phyloP scores from a whole-genome alignment of 805 yeast genomes.

The Candida takata region DNA sequence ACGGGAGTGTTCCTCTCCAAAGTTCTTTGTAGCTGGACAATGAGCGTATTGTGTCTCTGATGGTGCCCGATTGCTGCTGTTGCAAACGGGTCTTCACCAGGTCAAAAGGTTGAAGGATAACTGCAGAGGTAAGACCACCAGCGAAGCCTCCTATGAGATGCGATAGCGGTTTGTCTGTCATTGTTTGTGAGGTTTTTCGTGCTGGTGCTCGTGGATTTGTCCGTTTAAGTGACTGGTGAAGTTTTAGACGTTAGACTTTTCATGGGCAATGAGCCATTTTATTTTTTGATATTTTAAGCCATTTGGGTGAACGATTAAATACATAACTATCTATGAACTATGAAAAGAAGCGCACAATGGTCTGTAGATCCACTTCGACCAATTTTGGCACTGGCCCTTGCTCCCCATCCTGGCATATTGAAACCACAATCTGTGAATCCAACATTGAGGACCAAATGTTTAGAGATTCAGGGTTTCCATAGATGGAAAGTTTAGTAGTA shows the following conservation, averaged over 20 bases:
- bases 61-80: conserved; percentile 36
- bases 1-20: conserved; percentile 94
- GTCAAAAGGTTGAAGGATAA: conserved; percentile 82
- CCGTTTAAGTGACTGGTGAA: too few relatives aligned
- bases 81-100: conserved; percentile 82
- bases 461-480: conserved; percentile 5
- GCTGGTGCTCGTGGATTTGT: too few relatives aligned
- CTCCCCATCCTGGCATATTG: conserved; percentile 6
- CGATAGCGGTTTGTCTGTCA: conserved; percentile 22
- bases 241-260: too few relatives aligned
- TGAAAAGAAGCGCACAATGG: not conserved
- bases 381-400: not conserved
- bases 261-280: too few relatives aligned
- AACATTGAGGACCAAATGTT: conserved; percentile 22
- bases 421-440: conserved; percentile 6
- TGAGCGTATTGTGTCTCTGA: conserved; percentile 30
- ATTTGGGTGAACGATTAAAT: too few relatives aligned
- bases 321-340: too few relatives aligned
- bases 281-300: too few relatives aligned
- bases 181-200: not conserved
- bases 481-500: conserved; percentile 2
- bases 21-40: conserved; percentile 38
- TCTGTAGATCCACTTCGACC: conserved; percentile 4
- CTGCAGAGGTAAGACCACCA: conserved; percentile 80
- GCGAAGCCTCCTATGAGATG: conserved; percentile 77